Base-by-base conservation (phyloP, 495 filamentous ascomycete genomes). In the Aspergillus bridgeri region DNA sequence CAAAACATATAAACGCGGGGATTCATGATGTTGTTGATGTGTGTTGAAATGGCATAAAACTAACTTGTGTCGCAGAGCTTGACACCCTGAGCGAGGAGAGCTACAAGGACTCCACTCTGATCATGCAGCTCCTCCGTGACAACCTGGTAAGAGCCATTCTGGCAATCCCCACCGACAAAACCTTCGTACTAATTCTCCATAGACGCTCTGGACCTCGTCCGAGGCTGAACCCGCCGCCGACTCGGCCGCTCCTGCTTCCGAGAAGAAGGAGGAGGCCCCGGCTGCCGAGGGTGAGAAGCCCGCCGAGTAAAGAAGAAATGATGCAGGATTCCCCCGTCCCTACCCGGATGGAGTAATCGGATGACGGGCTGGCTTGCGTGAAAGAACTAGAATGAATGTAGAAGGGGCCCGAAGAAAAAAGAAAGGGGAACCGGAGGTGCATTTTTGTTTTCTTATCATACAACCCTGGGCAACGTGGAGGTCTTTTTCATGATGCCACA, bases 151-250 rank as follows among this genome's bases (percentile, higher is more conserved):
- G 91, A 15, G 42, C 25, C 23, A 2, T 7, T 9, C 18, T 46
- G 22, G 27, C n/a, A 27, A 23, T 52, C 6, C 15, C 11, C 21
- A 27, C 49, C 50, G n/a, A 24, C 23, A 47, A 48, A 15, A 33
- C 21, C 19, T 42, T 24, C 17, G 23, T 57, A 54, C 65, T 77
- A 60, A 79, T 50, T 50, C 20, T 29, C 42, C 49, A 13, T 68
- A 98, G 94, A 98, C 94, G 58, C 93, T 98, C 77, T 98, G 94
- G 94, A 98, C 94, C 68, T 97, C 93, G 19, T 98, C 94, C 61
- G 95, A 98, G 83, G 90, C 92, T 58, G 94, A 98, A 84, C 83
- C 88, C 54, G 71, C 79, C 50, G 69, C 72, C 53, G 82, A 83
- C 63, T 61, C 65, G 49, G 69, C 68, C 56, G 75, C 85, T 56